Base-by-base conservation (phyloP, 2,329 filamentous ascomycete species). In the Zymoseptoria brevis region DNA sequence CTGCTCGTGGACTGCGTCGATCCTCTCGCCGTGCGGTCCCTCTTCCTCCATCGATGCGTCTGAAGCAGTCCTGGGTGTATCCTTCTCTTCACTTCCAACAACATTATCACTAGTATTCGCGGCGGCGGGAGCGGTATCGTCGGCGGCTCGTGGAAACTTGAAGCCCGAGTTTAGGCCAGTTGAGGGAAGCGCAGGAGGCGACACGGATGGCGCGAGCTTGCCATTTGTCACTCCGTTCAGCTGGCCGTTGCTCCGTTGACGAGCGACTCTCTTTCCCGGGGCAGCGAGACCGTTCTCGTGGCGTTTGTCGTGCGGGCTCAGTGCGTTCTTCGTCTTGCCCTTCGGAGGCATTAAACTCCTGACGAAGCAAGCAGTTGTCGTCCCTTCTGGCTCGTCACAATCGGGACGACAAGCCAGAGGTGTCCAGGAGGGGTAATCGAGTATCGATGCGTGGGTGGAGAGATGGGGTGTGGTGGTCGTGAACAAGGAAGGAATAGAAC, bases 241-340 rank as follows among this genome's bases (percentile, higher is more conserved):
- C 61, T 75, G 67, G 35, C 74, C 68, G 75, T 78, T 75, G 30
- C 76, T 78, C 67, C 75, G 75, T 70, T 77, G 75, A 69, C 74
- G 76, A 61, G 72, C 68, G 69, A 86, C 78, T 74, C 86, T 86
- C 80, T 86, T 90, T 67, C 87, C 87, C 56, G 88, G 85, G 71
- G 86, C 86, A 81, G 91, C 87, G 75, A 90, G 81, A 72, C 90
- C 90, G 87, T 89, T 91, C 78, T 96, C 91, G 78, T 95, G 88
- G 75, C 88, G 85, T 68, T 75, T 78, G 73, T 78, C 75, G 70
- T 77, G 76, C 73, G 74, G 72, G 71, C 77, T 76, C 71, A 76
- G 72, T 67, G 68, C 67, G 72, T 73, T 74, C 66, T 69, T 69
- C 51, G 51, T 72, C 70, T 75, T 77, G 69, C 69, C 71, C 72